Conservation (phyloP, 1,284 basidiomycete species). For the Moesziomyces sp. region DNA sequence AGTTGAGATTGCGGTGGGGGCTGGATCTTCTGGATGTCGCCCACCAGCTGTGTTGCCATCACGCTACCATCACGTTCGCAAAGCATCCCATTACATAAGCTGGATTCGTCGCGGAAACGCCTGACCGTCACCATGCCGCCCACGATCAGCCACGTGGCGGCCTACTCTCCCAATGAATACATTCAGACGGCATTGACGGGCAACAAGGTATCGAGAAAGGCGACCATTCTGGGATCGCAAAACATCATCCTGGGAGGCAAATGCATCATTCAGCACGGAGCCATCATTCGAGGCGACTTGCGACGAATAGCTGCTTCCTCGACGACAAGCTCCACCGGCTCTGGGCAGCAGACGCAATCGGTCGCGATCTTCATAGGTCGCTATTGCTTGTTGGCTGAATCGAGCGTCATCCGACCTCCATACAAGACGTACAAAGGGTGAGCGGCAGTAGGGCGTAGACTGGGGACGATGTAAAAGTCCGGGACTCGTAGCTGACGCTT, state of each 20-base stretch:
- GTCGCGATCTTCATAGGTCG: slow-evolving; percentile 91
- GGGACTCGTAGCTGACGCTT: background rate
- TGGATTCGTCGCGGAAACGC: background rate
- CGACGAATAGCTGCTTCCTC: slow-evolving; percentile 75
- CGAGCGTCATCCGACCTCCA: slow-evolving; percentile 79
- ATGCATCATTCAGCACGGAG: slow-evolving; percentile 88
- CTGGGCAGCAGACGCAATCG: slow-evolving; percentile 63
- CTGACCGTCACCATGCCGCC: slow-evolving; percentile 21
- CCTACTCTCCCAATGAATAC: slow-evolving; percentile 54
- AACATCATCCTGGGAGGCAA: slow-evolving; percentile 98
- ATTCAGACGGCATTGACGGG: slow-evolving; percentile 74
- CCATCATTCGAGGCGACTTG: slow-evolving; percentile 89
- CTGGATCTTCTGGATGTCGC: too few species aligned
- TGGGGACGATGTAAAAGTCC: too few species aligned
- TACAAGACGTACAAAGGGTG: slow-evolving; percentile 75
- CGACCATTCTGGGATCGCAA: slow-evolving; percentile 91
- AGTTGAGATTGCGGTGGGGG: too few species aligned
- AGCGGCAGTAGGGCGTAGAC: slow-evolving; percentile 36
- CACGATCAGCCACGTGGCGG: slow-evolving; percentile 25
- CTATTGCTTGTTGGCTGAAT: slow-evolving; percentile 90
- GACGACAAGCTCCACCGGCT: slow-evolving; percentile 73
- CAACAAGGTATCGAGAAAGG: slow-evolving; percentile 91
- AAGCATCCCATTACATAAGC: too few species aligned
- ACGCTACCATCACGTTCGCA: too few species aligned
- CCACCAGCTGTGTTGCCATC: too few species aligned